Base-by-base conservation (phyloP, 768 basidiomycete genomes). In the Phanerodontia chrysosporium region DNA sequence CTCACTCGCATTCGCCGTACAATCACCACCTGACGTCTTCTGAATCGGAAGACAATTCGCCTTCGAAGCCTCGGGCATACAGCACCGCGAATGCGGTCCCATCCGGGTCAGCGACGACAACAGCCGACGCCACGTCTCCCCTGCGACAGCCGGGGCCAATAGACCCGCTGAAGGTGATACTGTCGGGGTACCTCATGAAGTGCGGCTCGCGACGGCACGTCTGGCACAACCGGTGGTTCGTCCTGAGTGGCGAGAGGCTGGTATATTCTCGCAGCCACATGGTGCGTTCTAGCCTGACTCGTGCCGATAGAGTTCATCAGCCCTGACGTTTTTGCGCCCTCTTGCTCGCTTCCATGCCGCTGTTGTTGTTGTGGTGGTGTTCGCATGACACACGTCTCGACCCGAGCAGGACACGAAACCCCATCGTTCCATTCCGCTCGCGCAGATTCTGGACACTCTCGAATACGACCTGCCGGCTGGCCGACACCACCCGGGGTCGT, bases 181-280 rank as follows among this genome's bases (percentile, higher is more conserved):
- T 96, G 3, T 85, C 86, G 21, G 94, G 95, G 1, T 99, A 98
- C 72, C 78, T 99, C 61, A 94, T 95, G 90, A 98, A 98, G 69
- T 95, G 93, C 72, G 95, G 93, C 27, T 87, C 88, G 45, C 93
- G 95, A 65, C 83, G 96, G 68, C 88, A 90, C 66, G 92, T 85
- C 64, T 99, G 97, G 97, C 82, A 94, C 58, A 98, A 99, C 74
- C 77, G 97, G 28, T 98, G 95, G 96, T 98, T 99, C 67, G 86
- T 92, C 36, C 77, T 99, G n/a, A 93, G 87, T 39, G 86, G 86
- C 39, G 92, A 94, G 66, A 90, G 86, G 68, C 75, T 99, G 55
- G 75, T 92, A 35, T 99, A 99, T 75, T 87, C 86, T 10, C 85
- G 86, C 51, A 95, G 89, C 70, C 97, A 99, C 76, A 98, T 98